phyloP scores from a whole-genome alignment of 306 rosid genomes.

The Cicer yamashitae region DNA sequence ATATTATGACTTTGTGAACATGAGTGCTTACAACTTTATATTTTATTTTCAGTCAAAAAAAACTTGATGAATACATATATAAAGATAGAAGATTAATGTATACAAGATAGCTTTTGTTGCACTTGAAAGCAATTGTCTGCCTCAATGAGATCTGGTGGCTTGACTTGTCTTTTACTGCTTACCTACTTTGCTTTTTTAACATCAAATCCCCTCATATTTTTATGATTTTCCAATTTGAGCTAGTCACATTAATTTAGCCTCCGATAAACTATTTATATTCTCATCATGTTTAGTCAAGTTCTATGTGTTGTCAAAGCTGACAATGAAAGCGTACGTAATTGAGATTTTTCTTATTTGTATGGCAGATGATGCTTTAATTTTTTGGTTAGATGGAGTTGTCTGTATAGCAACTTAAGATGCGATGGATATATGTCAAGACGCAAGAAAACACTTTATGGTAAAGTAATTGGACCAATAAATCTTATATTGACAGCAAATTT shows the following conservation, averaged over 20 bases:
- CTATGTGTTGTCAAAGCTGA: slow-evolving; percentile 23
- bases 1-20: not conserved
- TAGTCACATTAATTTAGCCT: not conserved
- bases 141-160: slow-evolving; percentile 28
- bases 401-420: not conserved
- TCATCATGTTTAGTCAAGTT: not conserved
- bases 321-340: not conserved
- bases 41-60: not conserved
- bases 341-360: slow-evolving; percentile 19
- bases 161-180: slow-evolving; percentile 28
- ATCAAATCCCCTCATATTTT: not conserved
- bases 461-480: slow-evolving; percentile 7
- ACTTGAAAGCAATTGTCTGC: slow-evolving; percentile 33
- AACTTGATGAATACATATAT: not conserved
- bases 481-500: slow-evolving; percentile 2
- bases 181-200: slow-evolving; percentile 22
- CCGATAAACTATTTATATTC: not conserved
- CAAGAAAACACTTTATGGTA: not conserved
- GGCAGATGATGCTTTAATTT: not conserved
- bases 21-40: not conserved
- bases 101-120: slow-evolving; percentile 30
- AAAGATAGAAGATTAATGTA: not conserved
- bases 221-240: slow-evolving; percentile 10
- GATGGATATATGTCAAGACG: not conserved
- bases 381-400: slow-evolving; percentile 13